These are phyloP conservation scores for Skeletonema grethae DNA, from an alignment of 108 stramenopile genomes.

Conservation along the genomic window DNA sequence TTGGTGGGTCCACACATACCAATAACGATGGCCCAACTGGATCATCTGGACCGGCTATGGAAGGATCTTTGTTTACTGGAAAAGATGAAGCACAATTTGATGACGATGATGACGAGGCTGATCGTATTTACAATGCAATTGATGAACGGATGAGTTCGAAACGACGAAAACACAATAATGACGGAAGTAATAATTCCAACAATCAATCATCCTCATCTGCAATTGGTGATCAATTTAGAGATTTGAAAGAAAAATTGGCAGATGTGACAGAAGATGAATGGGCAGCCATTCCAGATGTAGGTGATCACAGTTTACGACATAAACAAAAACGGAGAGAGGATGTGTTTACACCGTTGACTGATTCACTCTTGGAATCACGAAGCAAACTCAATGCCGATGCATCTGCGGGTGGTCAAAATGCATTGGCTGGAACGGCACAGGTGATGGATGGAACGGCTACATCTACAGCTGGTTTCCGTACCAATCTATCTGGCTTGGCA, in stretches of 20 bases:
- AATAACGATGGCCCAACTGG: slow-evolving; percentile 34
- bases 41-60: slow-evolving; percentile 23
- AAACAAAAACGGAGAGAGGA: slow-evolving; percentile 90
- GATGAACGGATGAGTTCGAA: slow-evolving; percentile 93
- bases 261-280: slow-evolving; percentile 92
- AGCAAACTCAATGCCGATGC: slow-evolving; percentile 52
- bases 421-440: slow-evolving; percentile 40
- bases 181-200: slow-evolving; percentile 13
- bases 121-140: slow-evolving; percentile 93
- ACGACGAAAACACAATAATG: slow-evolving; percentile 48
- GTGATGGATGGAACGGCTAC: slow-evolving; percentile 15
- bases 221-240: slow-evolving; percentile 95
- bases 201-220: slow-evolving; percentile 40
- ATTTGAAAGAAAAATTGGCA: slow-evolving; percentile 90
- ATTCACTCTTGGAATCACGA: slow-evolving; percentile 77
- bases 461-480: slow-evolving; percentile 41
- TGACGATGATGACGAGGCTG: slow-evolving; percentile 96
- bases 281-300: slow-evolving; percentile 96
- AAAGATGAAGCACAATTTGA: slow-evolving; percentile 77
- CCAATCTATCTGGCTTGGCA: slow-evolving; percentile 79
- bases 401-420: slow-evolving; percentile 44
- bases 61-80: slow-evolving; percentile 35
- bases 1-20: slow-evolving; percentile 36
- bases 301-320: slow-evolving; percentile 88
- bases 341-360: slow-evolving; percentile 90